Evolutionary conservation across 140 eudicot species (phyloP).

Genomic region (Flaveria floridana): DNA sequence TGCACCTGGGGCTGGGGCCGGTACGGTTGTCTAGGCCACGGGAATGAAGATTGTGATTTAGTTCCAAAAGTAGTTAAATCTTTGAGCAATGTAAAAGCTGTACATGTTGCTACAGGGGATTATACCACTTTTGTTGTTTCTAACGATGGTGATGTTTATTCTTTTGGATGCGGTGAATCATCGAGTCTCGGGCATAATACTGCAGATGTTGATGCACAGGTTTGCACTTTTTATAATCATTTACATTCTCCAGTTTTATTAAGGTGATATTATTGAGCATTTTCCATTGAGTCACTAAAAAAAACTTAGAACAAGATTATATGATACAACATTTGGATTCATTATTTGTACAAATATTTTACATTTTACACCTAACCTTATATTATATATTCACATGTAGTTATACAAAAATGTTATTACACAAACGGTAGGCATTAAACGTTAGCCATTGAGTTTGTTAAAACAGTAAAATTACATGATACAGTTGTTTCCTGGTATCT

Average conservation of each 20-base stretch:
- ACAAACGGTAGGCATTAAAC: no score
- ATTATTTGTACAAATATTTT: no score
- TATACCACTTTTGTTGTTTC: conserved; percentile 91
- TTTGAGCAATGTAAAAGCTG: conserved; percentile 72
- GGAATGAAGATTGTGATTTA: conserved; percentile 85
- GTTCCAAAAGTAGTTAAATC: conserved; percentile 88
- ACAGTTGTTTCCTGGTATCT: neutral
- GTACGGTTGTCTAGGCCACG: conserved; percentile 94
- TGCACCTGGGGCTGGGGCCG: conserved; percentile 99
- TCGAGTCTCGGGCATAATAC: conserved; percentile 80
- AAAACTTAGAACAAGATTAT: conserved; percentile 3
- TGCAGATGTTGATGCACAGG: conserved; percentile 69
- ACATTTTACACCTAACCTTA: no score
- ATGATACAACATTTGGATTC: neutral
- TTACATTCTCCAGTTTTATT: neutral
- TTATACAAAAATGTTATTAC: no score
- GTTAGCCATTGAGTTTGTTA: no score
- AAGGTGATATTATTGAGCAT: neutral
- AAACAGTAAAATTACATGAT: neutral
- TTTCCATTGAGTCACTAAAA: neutral
- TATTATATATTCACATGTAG: no score
- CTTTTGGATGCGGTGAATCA: conserved; percentile 89
- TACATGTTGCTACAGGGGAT: conserved; percentile 96
- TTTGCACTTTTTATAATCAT: conserved; percentile 21
- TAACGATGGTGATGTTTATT: conserved; percentile 74